Evolutionary conservation across 331 rosid species (phyloP), one percentile per base, ranked within the genome.

Genomic region (Acacia pycnantha): DNA sequence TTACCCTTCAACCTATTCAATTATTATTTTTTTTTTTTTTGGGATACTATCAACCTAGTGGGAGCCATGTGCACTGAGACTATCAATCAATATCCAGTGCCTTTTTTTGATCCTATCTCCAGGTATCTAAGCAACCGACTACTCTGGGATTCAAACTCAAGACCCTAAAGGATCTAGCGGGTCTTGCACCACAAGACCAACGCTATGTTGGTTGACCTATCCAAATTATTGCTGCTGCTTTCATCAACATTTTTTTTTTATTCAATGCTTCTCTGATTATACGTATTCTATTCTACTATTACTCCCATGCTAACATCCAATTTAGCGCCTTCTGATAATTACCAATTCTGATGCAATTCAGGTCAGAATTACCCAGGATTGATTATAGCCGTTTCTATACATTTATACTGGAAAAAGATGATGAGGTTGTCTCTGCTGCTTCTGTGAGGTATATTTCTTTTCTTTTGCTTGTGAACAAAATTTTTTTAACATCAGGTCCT

Each of bases 361-460:
- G 85, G 9, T 79, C 88, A 47, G 73, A 84, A 50, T 74, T 84
- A 27, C n/a, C 46, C 11, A 62, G 90, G 62, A 18, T 86, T 11
- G 59, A 89, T 61, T 87, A 83, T 44, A 15, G 61, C 41, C 80
- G 82, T 2, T 89, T 87, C 70, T 68, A 81, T 71, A 77, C 86
- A 16, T 84, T 87, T 62, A 33, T 85, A 67, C 62, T 87, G 14
- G 88, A 89, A 81, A 81, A 85, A 81, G 78, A 77, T 71, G 86
- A 89, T 2, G 82, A 74, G 48, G 14, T 87, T 9, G 3, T 89
- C 33, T 69, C 70, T 12, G 85, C 81, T 22, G 86, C 92, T 70
- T 33, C 74, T 68, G 4, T 89, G 21, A 89, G 92, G 88, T 83
- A 83, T 77, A 21, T 43, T 71, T 82, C 31, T 6, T 68, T 73